These are phyloP conservation scores for Aspergillus egyptiacus DNA, from an alignment of 495 filamentous ascomycete species.

Conservation along the genomic window DNA sequence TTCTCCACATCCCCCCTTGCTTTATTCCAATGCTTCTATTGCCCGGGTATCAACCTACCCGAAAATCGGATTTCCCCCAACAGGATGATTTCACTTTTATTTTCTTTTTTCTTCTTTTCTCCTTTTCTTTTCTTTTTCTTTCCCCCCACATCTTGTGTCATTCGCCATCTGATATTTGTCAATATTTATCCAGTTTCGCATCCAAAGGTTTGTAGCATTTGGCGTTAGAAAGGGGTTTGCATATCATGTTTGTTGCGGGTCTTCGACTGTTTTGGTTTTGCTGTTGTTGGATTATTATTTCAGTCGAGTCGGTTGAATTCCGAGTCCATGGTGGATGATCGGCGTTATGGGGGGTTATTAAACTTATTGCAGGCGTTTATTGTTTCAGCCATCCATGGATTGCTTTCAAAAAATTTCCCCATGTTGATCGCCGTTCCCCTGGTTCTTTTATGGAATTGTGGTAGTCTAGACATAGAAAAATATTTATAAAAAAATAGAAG, in stretches of 20 bases:
- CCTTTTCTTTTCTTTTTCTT: slow-evolving; percentile 1
- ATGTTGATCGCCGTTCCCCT: background rate
- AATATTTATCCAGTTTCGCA: background rate
- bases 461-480: slow-evolving; percentile 1
- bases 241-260: no score
- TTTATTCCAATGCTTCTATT: no score
- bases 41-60: no score
- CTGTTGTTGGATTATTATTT: background rate
- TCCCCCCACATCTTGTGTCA: background rate
- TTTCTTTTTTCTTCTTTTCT: background rate
- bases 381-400: background rate
- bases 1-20: background rate
- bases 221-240: slow-evolving; percentile 1
- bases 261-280: no score
- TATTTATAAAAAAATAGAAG: background rate
- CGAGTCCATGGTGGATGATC: background rate
- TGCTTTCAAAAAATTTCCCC: background rate
- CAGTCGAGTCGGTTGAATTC: no score
- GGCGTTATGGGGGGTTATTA: slow-evolving; percentile 1
- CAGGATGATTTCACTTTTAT: background rate
- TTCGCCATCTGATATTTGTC: background rate
- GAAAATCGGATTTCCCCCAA: no score
- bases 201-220: background rate
- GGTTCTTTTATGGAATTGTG: background rate
- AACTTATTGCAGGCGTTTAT: background rate